Base-by-base conservation (phyloP, 2,329 filamentous ascomycete genomes). In the Colletotrichum higginsianum region DNA sequence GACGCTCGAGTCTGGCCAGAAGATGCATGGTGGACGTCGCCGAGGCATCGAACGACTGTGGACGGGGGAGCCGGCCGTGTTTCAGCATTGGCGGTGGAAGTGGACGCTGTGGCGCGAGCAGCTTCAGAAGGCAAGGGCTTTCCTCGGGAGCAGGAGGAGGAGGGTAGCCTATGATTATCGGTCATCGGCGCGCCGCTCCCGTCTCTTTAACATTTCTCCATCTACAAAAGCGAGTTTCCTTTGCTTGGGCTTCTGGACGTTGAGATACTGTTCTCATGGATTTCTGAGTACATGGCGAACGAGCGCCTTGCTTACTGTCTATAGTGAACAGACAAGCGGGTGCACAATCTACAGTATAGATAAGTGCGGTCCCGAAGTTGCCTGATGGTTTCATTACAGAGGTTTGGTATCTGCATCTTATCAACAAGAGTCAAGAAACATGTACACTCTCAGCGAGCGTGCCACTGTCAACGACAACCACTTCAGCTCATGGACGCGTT, bases 101-200 rank as follows among this genome's bases (percentile, higher is more conserved):
- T 69, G n/a, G 30, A 60, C 42, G 65, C 66, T 72, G 65, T 63
- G 53, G 69, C 69, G 64, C 47, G 42, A 69, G 53, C 53, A 69
- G 69, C 69, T 72, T 72, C 69, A 69, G 58, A 60, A 65, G 53
- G 30, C 65, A 72, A 72, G 65, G 65, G 46, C 40, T 40, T 68
- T 69, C 69, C 69, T 69, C 68, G 68, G 60, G 64, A 47, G 35
- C 57, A 35, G 16, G 42, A 60, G 47, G 42, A 60, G 47, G 44
- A 68, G 65, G 46, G 60, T 69, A 35, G 46, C 46, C 65, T 53
- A 58, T 68, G 53, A 47, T 38, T 47, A 46, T 42, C 46, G 50
- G 44, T 52, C 21, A 50, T n/a, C 30, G 30, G 30, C 60, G 18
- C 42, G 35, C 35, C 23, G 35, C 35, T 56, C 35, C 40, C 53